Evolutionary conservation across 1,284 basidiomycete genomes (phyloP).

Genomic region (Entoloma clypeatum): DNA sequence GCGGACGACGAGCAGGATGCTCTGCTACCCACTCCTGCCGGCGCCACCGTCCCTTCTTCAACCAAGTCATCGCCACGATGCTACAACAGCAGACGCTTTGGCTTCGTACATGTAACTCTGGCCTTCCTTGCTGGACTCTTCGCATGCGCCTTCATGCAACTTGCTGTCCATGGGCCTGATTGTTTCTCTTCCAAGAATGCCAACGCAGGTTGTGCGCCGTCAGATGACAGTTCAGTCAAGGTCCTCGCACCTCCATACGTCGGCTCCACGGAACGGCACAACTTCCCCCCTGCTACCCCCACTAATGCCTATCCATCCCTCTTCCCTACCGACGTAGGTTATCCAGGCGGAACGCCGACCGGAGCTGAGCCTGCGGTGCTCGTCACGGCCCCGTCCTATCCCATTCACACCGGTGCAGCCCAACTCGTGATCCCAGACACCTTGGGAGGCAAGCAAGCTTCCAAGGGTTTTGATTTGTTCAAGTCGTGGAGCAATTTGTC

Average conservation of each 20-base stretch:
- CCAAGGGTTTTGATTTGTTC: constrained; percentile 57
- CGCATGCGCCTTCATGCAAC: constrained; percentile 13
- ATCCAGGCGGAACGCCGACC: constrained; percentile 79
- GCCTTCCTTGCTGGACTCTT: constrained; percentile 20
- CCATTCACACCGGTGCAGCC: constrained; percentile 66
- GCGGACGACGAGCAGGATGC: constrained; percentile 17
- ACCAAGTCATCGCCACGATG: constrained; percentile 2
- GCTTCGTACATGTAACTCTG: constrained; percentile 15
- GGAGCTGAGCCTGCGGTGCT: constrained; percentile 79
- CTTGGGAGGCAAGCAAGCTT: constrained; percentile 24
- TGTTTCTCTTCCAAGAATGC: constrained; percentile 14
- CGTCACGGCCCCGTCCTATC: constrained; percentile 73
- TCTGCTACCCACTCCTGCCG: constrained; percentile 16
- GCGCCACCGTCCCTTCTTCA: constrained; percentile 1
- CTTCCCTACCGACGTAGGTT: constrained; percentile 76
- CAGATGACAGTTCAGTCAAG: constrained; percentile 13
- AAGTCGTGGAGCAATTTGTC: constrained; percentile 81
- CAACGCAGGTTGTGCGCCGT: neutral
- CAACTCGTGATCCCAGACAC: constrained; percentile 53
- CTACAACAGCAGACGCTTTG: constrained; percentile 10
- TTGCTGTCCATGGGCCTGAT: constrained; percentile 12
- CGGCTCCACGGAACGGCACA: constrained; percentile 65
- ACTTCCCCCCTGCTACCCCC: constrained; percentile 68
- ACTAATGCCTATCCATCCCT: constrained; percentile 65
- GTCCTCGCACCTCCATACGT: constrained; percentile 55